Base-by-base conservation (phyloP, 169 alveolate genomes). In the Theileria luwenshuni region DNA sequence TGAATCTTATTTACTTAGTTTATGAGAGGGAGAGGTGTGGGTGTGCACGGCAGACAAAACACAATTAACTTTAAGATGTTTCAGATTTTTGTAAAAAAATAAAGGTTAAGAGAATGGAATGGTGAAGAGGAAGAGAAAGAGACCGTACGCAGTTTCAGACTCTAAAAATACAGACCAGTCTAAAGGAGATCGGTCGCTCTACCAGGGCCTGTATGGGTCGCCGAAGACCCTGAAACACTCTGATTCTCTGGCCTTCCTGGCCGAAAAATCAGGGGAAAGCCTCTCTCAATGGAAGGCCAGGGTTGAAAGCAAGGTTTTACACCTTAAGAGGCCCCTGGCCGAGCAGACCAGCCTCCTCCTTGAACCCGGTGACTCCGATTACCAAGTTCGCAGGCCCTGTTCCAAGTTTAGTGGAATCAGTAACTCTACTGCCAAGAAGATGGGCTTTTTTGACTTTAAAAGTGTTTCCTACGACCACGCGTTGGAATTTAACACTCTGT, bases 341-440 rank as follows among this genome's bases (percentile, higher is more conserved):
- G 83, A 64, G 23, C 72, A 81, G 62, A 71, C 79, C 28, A 45
- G 74, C 27, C 47, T 77, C 0, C 60, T 77, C 25, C 47, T 68
- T 2, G 64, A 52, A 25, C 45, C 25, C 6, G 17, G 17, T 6
- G 60, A 83, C 8, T 45, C 33, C 27, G 51, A 60, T 27, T 65
- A 65, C 67, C 49, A 56, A 45, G 76, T 52, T 2, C 64, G 84
- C 35, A 42, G 38, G 12, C 62, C 81, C 10, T 73, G 30, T 38
- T 25, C 72, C 28, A 81, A 81, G 61, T 81, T 73, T 52, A 63
- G 77, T 49, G 79, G 84, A 1, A 28, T 81, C 6, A 74, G 89
- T 51, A 74, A 72, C 43, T 28, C 72, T 19, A 71, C 67, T 19
- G 74, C 59, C 19, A 74, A 72, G 45, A 52, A 63, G 19, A 43